These are phyloP conservation scores for Erythrobasidium hasegawianum DNA, from an alignment of 1,284 basidiomycete genomes.

Conservation along the genomic window DNA sequence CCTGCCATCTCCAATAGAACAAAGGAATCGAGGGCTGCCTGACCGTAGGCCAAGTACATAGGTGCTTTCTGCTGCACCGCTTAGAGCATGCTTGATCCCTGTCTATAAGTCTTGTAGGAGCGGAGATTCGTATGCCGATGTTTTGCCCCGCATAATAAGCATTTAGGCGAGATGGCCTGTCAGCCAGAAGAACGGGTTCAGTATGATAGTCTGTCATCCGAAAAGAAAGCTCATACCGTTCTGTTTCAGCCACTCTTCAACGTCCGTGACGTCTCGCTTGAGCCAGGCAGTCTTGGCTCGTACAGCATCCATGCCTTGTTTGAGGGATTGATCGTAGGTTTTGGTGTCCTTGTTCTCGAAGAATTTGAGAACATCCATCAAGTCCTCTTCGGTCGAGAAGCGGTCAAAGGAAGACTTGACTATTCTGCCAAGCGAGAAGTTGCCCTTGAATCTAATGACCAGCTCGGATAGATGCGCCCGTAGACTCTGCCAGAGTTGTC, in stretches of 20 bases:
- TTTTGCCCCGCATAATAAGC: too few relatives aligned
- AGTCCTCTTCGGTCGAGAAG: constrained; percentile 67
- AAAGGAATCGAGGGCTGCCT: too few relatives aligned
- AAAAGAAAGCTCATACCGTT: constrained; percentile 38
- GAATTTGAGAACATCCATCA: constrained; percentile 62
- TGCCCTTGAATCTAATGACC: constrained; percentile 60
- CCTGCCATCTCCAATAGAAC: too few relatives aligned
- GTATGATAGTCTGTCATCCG: background rate
- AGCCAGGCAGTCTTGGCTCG: constrained; percentile 56
- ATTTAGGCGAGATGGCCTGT: too few relatives aligned
- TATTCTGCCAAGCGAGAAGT: constrained; percentile 41
- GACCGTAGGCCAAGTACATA: too few relatives aligned
- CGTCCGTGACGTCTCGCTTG: constrained; percentile 56
- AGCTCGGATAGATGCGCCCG: constrained; percentile 48
- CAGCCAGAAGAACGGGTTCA: too few relatives aligned
- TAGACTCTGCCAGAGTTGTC: constrained; percentile 48
- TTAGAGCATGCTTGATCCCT: too few relatives aligned
- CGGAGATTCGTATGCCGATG: too few relatives aligned
- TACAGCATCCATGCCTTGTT: constrained; percentile 55
- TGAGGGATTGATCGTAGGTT: constrained; percentile 50
- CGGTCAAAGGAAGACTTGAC: constrained; percentile 57
- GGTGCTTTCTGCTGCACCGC: too few relatives aligned
- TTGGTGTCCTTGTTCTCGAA: constrained; percentile 45
- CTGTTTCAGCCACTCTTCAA: constrained; percentile 60
- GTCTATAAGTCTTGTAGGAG: too few relatives aligned